phyloP scores from a whole-genome alignment of 2,329 filamentous ascomycete genomes.

The Rhinocladiella similis region DNA sequence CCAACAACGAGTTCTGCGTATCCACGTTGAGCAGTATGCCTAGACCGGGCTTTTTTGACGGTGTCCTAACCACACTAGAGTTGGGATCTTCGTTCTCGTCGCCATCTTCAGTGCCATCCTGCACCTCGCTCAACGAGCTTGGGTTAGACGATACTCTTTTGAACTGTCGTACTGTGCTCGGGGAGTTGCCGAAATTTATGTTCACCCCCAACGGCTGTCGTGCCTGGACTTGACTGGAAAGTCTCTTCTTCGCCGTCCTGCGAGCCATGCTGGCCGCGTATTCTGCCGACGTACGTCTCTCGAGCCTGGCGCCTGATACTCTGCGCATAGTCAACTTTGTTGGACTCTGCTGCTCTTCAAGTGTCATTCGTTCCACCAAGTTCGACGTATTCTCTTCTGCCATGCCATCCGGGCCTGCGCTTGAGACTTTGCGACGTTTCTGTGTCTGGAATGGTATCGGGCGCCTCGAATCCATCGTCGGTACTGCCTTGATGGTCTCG shows the following conservation, averaged over 20 bases:
- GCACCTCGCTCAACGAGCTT: constrained; percentile 33
- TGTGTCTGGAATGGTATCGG: constrained; percentile 38
- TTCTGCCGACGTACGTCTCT: constrained; percentile 16
- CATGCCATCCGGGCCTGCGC: constrained; percentile 42
- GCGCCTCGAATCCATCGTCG: constrained; percentile 58
- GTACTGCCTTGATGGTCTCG: constrained; percentile 78
- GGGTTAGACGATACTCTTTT: constrained; percentile 75
- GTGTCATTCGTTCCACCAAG: constrained; percentile 41
- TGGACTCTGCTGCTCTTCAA: constrained; percentile 34
- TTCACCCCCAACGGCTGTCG: constrained; percentile 85
- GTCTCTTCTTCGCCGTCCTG: constrained; percentile 40
- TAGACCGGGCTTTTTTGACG: constrained; percentile 19
- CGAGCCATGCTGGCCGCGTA: constrained; percentile 41
- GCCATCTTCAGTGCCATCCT: constrained; percentile 12
- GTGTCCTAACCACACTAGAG: constrained; percentile 23
- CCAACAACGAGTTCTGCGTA: constrained; percentile 15
- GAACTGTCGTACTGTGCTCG: constrained; percentile 89
- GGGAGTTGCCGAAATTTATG: constrained; percentile 89
- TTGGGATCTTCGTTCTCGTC: constrained; percentile 12
- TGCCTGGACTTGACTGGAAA: constrained; percentile 46
- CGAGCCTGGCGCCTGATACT: constrained; percentile 11
- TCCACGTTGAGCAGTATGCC: constrained; percentile 5
- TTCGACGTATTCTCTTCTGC: constrained; percentile 36
- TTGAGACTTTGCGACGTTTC: constrained; percentile 47
- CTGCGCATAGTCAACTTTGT: constrained; percentile 23